Evolutionary conservation across 2,329 filamentous ascomycete species (phyloP).

Genomic region (Pestalotiopsis sp.): DNA sequence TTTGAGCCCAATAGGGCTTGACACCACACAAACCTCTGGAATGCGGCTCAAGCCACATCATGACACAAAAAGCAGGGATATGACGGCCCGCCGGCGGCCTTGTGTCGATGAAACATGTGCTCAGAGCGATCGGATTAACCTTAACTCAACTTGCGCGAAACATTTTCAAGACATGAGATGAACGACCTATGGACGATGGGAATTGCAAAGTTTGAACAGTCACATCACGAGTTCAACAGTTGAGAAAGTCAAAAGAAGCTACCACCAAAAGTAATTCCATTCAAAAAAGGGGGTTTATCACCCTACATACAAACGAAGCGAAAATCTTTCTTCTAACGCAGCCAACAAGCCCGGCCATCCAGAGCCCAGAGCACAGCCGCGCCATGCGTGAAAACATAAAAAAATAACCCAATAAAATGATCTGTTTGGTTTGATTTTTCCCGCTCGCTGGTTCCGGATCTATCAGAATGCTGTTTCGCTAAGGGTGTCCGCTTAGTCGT

Average conservation of each 20-base stretch:
- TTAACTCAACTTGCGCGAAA: not conserved
- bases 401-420: slow-evolving; percentile 7
- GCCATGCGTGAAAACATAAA: slow-evolving; percentile 2
- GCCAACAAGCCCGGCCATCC: slow-evolving; percentile 1
- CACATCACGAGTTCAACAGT: not conserved
- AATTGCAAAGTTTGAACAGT: not conserved
- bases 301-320: slow-evolving; percentile 6
- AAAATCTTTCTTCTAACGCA: slow-evolving; percentile 5
- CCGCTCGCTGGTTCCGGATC: slow-evolving; percentile 7
- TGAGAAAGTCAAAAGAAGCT: not conserved
- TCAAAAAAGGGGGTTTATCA: slow-evolving; percentile 6
- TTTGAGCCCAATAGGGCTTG: no score
- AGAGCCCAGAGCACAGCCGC: not conserved
- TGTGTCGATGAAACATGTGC: not conserved
- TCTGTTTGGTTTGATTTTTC: not conserved
- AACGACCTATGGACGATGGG: no score
- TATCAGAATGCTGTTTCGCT: slow-evolving; percentile 1
- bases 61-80: not conserved
- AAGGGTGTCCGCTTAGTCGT: slow-evolving; percentile 2
- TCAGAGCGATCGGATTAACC: not conserved
- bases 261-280: slow-evolving; percentile 7
- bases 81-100: not conserved
- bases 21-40: not conserved
- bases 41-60: not conserved
- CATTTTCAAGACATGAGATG: not conserved